These are phyloP conservation scores for Cyberlindnera bimundalis DNA, from an alignment of 805 yeast species.

Conservation along the genomic window DNA sequence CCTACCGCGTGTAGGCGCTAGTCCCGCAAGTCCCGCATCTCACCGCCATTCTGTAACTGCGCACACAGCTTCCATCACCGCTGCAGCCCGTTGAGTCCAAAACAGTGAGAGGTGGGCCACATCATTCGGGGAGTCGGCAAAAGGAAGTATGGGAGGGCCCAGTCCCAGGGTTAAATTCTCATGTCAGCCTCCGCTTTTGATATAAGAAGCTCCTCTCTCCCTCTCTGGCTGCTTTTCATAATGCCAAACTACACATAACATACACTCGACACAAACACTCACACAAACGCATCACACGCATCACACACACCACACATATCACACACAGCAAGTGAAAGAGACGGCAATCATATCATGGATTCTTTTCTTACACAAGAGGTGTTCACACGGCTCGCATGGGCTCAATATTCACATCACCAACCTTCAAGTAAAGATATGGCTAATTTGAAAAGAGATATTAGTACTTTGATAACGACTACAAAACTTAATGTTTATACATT, in stretches of 20 bases:
- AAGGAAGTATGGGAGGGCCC: too few relatives aligned
- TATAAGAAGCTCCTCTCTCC: too few relatives aligned
- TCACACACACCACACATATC: neutral
- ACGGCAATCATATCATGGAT: conserved; percentile 5
- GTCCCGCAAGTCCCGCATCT: too few relatives aligned
- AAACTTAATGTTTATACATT: conserved; percentile 17
- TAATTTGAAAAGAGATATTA: conserved; percentile 9
- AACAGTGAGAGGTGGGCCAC: neutral
- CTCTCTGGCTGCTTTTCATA: conserved; percentile 1
- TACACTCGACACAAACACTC: too few relatives aligned
- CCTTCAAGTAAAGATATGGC: neutral
- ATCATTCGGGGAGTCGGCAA: too few relatives aligned
- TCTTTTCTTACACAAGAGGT: conserved; percentile 8
- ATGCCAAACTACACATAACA: neutral
- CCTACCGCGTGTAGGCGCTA: too few relatives aligned
- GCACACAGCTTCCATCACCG: neutral
- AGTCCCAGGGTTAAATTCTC: too few relatives aligned
- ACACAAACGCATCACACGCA: too few relatives aligned
- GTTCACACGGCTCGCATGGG: conserved; percentile 21
- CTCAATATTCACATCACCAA: conserved; percentile 7
- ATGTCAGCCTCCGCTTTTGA: too few relatives aligned
- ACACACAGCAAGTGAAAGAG: too few relatives aligned
- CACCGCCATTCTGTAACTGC: too few relatives aligned
- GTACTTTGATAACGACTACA: conserved; percentile 18
- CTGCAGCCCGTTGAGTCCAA: neutral